Evolutionary conservation across 257 asterid genomes (phyloP).

Genomic region (Salvia splendens): DNA sequence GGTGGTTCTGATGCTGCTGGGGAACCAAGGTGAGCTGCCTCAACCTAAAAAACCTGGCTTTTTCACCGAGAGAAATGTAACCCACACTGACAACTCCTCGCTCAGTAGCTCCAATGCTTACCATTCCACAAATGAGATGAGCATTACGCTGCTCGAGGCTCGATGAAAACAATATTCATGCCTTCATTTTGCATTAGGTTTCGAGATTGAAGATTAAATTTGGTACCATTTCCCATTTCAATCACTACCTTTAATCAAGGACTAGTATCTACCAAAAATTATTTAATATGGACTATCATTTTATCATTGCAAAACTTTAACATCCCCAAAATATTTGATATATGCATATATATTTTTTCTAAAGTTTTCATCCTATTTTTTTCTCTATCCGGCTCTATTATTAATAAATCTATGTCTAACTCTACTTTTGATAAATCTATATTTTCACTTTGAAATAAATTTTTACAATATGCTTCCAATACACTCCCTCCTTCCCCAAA

Average conservation of each 20-base stretch:
- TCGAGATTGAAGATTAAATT: background rate
- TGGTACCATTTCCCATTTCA: background rate
- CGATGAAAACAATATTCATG: background rate
- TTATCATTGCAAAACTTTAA: no score
- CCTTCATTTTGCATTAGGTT: background rate
- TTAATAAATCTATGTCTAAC: no score
- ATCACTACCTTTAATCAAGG: background rate
- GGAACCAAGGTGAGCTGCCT: slow-evolving; percentile 26
- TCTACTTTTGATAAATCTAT: no score
- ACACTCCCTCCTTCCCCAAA: no score
- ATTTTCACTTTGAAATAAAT: no score
- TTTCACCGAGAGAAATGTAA: slow-evolving; percentile 21
- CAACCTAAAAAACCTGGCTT: slow-evolving; percentile 25
- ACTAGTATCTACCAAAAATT: no score
- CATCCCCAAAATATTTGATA: no score
- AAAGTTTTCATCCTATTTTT: no score
- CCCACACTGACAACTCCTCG: slow-evolving; percentile 4
- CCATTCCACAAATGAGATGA: slow-evolving; percentile 20
- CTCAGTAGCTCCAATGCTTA: slow-evolving; percentile 2
- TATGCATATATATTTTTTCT: no score
- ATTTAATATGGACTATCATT: no score
- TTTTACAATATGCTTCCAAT: no score
- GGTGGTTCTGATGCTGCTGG: slow-evolving; percentile 27
- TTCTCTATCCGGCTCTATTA: no score
- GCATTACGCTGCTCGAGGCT: slow-evolving; percentile 15